Evolutionary conservation across 345 rosid species (phyloP).

Genomic region (Gossypium arboreum): DNA sequence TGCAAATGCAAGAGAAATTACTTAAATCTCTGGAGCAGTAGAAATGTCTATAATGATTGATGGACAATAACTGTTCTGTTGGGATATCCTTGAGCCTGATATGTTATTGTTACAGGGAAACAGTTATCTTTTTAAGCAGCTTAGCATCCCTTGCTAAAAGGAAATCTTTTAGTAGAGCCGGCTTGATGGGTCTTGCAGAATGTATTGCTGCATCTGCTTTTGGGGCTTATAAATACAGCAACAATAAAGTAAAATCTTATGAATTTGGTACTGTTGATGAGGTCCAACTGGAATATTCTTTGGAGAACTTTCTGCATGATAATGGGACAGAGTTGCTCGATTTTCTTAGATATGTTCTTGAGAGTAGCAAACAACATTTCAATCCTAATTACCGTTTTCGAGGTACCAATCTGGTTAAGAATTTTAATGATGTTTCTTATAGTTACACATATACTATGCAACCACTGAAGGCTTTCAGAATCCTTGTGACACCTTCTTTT

Average conservation of each 20-base stretch:
- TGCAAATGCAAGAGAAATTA: not conserved
- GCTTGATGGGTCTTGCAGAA: constrained; percentile 77
- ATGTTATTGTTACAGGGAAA: constrained; percentile 44
- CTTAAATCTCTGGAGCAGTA: not conserved
- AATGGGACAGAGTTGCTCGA: constrained; percentile 52
- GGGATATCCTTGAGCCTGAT: not conserved
- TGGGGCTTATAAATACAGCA: constrained; percentile 30
- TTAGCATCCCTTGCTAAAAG: constrained; percentile 69
- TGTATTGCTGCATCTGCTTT: constrained; percentile 68
- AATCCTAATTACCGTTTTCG: constrained; percentile 82
- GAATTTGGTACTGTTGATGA: constrained; percentile 28
- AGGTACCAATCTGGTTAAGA: constrained; percentile 46
- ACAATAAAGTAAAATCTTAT: constrained; percentile 24
- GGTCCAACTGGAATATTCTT: constrained; percentile 26
- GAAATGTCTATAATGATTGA: not conserved
- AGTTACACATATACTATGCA: constrained; percentile 7
- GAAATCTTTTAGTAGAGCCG: constrained; percentile 80
- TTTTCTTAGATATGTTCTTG: constrained; percentile 65
- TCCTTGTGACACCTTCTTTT: constrained; percentile 6
- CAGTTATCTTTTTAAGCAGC: constrained; percentile 46
- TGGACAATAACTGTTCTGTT: not conserved
- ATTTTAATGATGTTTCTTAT: constrained; percentile 14
- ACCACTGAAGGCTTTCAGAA: not conserved
- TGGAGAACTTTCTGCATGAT: constrained; percentile 23
- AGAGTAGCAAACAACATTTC: constrained; percentile 93